phyloP scores from a whole-genome alignment of 176 grass and related monocot species.

The Zea mays region Zm-B73-REFERENCE-NAM-5.0 NC_050103.1:18459001-18459500 shows the following conservation, averaged over 20 bases:
- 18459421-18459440: neutral
- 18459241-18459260: neutral
- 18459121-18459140: neutral
- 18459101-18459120: neutral
- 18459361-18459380: constrained; percentile 7
- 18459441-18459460: constrained; percentile 13
- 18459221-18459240: no score
- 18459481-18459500: no score
- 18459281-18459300: neutral
- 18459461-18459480: neutral
- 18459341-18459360: neutral
- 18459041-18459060: neutral
- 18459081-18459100: neutral
- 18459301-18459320: neutral
- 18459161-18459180: neutral
- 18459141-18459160: constrained; percentile 1
- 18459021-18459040: neutral
- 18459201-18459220: neutral
- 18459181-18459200: neutral
- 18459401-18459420: neutral
- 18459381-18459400: neutral
- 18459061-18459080: neutral
- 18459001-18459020: neutral
- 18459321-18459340: neutral
- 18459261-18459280: neutral